A percentile compares a stretch with the other conserved stretches of the same genome.
phyloP scores from a whole-genome alignment of 768 basidiomycete species.

The Trametes cubensis region DNA sequence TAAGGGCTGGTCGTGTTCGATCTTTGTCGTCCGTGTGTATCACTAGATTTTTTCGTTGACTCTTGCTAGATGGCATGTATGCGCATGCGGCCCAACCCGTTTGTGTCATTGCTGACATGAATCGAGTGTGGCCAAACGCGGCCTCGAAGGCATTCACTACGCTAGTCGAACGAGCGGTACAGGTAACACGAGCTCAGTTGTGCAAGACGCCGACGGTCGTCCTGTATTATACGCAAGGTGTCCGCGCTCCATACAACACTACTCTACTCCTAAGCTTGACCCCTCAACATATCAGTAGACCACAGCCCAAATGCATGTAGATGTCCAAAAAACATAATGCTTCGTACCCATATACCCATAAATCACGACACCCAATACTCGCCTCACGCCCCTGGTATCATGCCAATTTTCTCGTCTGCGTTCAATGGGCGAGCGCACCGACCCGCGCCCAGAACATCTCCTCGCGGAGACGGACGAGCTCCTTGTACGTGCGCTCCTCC shows the following conservation, averaged over 20 bases:
- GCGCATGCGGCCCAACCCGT: no score
- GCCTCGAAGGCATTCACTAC: no score
- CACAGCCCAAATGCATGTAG: not conserved
- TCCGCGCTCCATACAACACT: slow-evolving; percentile 1
- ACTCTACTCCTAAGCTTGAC: not conserved
- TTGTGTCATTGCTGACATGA: no score
- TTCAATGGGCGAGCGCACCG: slow-evolving; percentile 43
- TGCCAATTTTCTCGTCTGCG: not conserved
- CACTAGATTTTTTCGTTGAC: not conserved
- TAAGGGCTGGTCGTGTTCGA: not conserved
- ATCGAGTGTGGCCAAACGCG: no score
- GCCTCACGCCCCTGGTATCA: not conserved
- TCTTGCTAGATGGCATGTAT: no score
- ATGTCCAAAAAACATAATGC: no score
- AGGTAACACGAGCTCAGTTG: no score
- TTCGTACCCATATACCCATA: no score
- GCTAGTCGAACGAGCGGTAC: no score
- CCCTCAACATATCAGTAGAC: not conserved
- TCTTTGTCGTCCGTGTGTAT: not conserved
- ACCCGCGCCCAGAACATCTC: slow-evolving; percentile 88
- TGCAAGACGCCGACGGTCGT: not conserved
- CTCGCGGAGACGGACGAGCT: slow-evolving; percentile 70
- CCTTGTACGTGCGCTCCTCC: slow-evolving; percentile 88
- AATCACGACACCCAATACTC: no score
- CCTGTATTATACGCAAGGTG: not conserved